Evolutionary conservation across 805 yeast genomes (phyloP).

Genomic region (Wickerhamiella sergipiensis): DNA sequence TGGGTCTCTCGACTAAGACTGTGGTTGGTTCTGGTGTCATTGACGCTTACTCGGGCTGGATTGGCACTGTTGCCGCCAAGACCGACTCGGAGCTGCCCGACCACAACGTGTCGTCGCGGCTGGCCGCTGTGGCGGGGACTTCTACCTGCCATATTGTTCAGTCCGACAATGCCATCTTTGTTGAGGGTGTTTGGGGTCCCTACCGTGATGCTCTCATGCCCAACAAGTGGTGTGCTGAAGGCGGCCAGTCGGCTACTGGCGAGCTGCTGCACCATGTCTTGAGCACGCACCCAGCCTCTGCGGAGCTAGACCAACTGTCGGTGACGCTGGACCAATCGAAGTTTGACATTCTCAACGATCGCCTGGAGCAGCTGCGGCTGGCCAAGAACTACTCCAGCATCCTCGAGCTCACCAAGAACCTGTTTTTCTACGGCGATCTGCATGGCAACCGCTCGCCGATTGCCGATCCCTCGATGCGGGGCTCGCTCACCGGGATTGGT

Average conservation of each 20-base stretch:
- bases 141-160: slow-evolving; percentile 92
- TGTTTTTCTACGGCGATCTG: slow-evolving; percentile 89
- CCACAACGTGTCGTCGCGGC: slow-evolving; percentile 50
- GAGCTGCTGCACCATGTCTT: slow-evolving; percentile 81
- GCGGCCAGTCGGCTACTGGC: slow-evolving; percentile 98
- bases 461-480: slow-evolving; percentile 88
- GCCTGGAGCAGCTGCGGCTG: slow-evolving; percentile 50
- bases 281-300: slow-evolving; percentile 76
- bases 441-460: slow-evolving; percentile 97
- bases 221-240: slow-evolving; percentile 90
- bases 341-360: slow-evolving; percentile 71
- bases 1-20: slow-evolving; percentile 70
- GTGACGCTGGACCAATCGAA: slow-evolving; percentile 49
- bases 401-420: slow-evolving; percentile 65
- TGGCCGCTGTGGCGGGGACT: slow-evolving; percentile 98
- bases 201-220: slow-evolving; percentile 87
- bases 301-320: slow-evolving; percentile 53
- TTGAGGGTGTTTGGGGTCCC: slow-evolving; percentile 98
- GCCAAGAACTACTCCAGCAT: slow-evolving; percentile 53
- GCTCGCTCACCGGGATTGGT: slow-evolving; percentile 80
- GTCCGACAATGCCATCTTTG: slow-evolving; percentile 74
- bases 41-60: slow-evolving; percentile 98
- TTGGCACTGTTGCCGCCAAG: slow-evolving; percentile 92
- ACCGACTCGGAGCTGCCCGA: slow-evolving; percentile 37
- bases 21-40: slow-evolving; percentile 91